phyloP scores from a whole-genome alignment of 2,329 filamentous ascomycete species.

The Claviceps africana region DNA sequence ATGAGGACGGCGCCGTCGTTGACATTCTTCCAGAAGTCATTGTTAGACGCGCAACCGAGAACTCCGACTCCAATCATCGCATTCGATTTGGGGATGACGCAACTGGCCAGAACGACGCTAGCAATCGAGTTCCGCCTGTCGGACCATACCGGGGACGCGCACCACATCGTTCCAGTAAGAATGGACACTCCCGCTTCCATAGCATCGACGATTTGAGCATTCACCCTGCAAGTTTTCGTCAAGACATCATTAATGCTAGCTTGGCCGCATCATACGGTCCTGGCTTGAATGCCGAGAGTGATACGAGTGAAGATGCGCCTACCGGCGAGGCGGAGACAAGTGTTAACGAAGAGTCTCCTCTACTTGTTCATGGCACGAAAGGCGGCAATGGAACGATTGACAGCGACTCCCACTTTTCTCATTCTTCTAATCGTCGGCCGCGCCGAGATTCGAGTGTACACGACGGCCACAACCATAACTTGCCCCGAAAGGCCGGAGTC shows the following conservation, averaged over 20 bases:
- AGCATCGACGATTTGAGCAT: slow-evolving; percentile 65
- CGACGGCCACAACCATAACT: slow-evolving; percentile 64
- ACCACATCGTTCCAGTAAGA: slow-evolving; percentile 31
- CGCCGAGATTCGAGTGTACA: slow-evolving; percentile 44
- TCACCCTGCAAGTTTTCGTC: slow-evolving; percentile 78
- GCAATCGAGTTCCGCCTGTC: slow-evolving; percentile 17
- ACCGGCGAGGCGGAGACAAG: slow-evolving; percentile 26
- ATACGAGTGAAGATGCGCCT: slow-evolving; percentile 33
- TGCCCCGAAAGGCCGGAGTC: slow-evolving; percentile 48
- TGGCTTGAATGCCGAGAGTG: slow-evolving; percentile 40
- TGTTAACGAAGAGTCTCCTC: slow-evolving; percentile 30
- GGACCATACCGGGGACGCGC: slow-evolving; percentile 25
- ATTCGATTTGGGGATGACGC: slow-evolving; percentile 25
- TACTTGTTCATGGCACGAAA: slow-evolving; percentile 22
- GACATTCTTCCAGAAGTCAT: slow-evolving; percentile 51
- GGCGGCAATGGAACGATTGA: slow-evolving; percentile 18
- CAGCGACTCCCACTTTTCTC: slow-evolving; percentile 11
- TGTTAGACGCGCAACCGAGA: slow-evolving; percentile 32
- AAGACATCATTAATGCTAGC: slow-evolving; percentile 82
- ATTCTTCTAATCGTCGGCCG: slow-evolving; percentile 12
- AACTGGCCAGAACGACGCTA: slow-evolving; percentile 14
- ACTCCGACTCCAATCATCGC: slow-evolving; percentile 22
- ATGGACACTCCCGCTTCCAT: slow-evolving; percentile 44
- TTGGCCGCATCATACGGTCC: slow-evolving; percentile 35
- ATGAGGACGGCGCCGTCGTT: slow-evolving; percentile 43